Base-by-base conservation (phyloP, 192 early-diverging fungal species). In the Mortierella hygrophila region DNA sequence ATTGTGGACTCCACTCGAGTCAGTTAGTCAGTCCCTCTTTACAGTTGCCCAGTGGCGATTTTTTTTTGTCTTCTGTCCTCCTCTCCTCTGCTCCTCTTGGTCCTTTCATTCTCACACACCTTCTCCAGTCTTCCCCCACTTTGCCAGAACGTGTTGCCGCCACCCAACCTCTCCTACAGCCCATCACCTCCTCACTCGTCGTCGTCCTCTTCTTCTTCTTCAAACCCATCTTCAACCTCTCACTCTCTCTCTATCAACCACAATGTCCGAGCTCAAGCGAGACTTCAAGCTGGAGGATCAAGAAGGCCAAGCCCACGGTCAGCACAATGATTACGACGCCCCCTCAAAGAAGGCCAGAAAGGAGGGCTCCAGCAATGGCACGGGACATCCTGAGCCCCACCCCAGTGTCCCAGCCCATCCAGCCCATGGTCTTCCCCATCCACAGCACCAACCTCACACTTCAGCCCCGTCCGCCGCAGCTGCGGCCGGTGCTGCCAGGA, bases 181-280 rank as follows among this genome's bases (percentile, higher is more conserved):
- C 26, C 4, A 26, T 29, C 60, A 29, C n/a, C n/a, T 15, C 29
- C 3, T 65, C 26, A 65, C 26, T 32, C 29, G 11, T 32, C 16
- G 49, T 49, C 47, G 16, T 52, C 49, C 49, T 21, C 49, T 21
- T 52, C 49, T 52, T 52, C 18, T 52, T 52, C 18, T 18, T 52
- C 49, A 52, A 20, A 52, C 49, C 49, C 49, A 52, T 52, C 49
- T 52, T 4, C 47, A 37, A 65, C 8, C n/a, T 18, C 35, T n/a
- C 44, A n/a, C 38, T 47, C 46, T 16, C 35, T 60, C 54, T 78
- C 23, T 21, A 32, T 57, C 49, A 79, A 63, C 16, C 21, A n/a
- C 21, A n/a, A 84, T 84, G 82, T 74, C 84, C 26, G 79, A 86
- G n/a, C 75, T 86, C 46, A 86, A 86, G 71, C 49, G 84, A 44